Percentiles rank a stretch among this genome's conserved stretches.
Conservation (phyloP, 441 rosid species). For the Arabidopsis lyrata region DNA sequence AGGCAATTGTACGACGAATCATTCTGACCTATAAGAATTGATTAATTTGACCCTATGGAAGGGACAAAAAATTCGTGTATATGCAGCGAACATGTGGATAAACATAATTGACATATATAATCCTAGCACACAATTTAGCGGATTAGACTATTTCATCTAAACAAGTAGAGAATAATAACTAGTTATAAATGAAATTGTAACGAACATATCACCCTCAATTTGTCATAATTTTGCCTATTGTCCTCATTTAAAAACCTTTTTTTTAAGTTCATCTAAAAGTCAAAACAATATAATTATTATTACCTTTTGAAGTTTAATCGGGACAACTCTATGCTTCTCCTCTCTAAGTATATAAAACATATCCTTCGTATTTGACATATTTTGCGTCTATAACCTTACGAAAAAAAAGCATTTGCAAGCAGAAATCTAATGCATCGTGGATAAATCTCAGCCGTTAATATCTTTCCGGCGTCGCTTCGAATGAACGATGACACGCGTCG, state of each 20-base stretch:
- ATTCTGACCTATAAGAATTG: conserved; percentile 15
- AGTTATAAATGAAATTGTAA: not conserved
- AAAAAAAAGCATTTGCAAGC: conserved; percentile 1
- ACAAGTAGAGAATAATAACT: conserved; percentile 13
- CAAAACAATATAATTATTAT: not conserved
- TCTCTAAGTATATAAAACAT: not conserved
- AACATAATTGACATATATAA: conserved; percentile 9
- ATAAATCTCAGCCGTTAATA: conserved; percentile 2
- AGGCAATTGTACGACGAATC: conserved; percentile 10
- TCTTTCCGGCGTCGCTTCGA: conserved; percentile 12
- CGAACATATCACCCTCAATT: not conserved
- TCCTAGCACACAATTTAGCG: conserved; percentile 6
- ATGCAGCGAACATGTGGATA: conserved; percentile 29
- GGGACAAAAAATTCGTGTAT: conserved; percentile 23
- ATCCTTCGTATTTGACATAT: no score
- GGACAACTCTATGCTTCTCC: conserved; percentile 10
- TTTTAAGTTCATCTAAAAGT: conserved; percentile 4
- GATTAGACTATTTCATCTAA: conserved; percentile 14
- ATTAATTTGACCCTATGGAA: conserved; percentile 30
- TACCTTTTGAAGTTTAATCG: conserved; percentile 2
- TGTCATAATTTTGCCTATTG: not conserved
- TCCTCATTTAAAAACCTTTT: not conserved
- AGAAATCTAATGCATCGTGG: conserved; percentile 1
- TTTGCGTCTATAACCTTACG: not conserved
- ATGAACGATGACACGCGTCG: conserved; percentile 30